phyloP scores from a whole-genome alignment of 2,329 filamentous ascomycete genomes.

The Aspergillus melleus region DNA sequence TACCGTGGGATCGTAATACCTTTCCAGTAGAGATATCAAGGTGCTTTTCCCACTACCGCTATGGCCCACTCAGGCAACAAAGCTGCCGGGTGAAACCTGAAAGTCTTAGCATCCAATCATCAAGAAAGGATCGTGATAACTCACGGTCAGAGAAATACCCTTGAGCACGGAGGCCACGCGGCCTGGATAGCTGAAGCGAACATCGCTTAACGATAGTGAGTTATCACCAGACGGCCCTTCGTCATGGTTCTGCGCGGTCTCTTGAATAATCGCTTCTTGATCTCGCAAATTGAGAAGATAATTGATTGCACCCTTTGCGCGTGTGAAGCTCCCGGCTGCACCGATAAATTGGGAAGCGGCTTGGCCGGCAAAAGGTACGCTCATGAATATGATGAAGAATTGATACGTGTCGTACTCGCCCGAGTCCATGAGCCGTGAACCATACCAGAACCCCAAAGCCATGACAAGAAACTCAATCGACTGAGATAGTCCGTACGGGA shows the following conservation, averaged over 20 bases:
- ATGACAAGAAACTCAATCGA: slow-evolving; percentile 27
- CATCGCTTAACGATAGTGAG: too few relatives aligned
- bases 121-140: slow-evolving; percentile 41
- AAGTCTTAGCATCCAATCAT: neutral
- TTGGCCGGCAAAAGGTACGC: slow-evolving; percentile 67
- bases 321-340: too few relatives aligned
- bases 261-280: too few relatives aligned
- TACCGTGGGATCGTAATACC: slow-evolving; percentile 46
- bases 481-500: slow-evolving; percentile 22
- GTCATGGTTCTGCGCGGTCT: too few relatives aligned
- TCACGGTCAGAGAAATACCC: slow-evolving; percentile 25
- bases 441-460: slow-evolving; percentile 31
- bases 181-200: too few relatives aligned
- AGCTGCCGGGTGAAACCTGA: slow-evolving; percentile 40
- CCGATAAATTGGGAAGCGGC: slow-evolving; percentile 40
- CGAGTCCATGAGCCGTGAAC: slow-evolving; percentile 25
- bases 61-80: slow-evolving; percentile 51
- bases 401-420: slow-evolving; percentile 48
- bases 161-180: too few relatives aligned
- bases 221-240: too few relatives aligned
- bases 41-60: slow-evolving; percentile 51
- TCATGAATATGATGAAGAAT: slow-evolving; percentile 64
- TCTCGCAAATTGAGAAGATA: too few relatives aligned
- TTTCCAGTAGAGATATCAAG: slow-evolving; percentile 47
- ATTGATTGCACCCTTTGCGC: too few relatives aligned